phyloP scores from a whole-genome alignment of 306 rosid species.

The Amphicarpaea edgeworthii region DNA sequence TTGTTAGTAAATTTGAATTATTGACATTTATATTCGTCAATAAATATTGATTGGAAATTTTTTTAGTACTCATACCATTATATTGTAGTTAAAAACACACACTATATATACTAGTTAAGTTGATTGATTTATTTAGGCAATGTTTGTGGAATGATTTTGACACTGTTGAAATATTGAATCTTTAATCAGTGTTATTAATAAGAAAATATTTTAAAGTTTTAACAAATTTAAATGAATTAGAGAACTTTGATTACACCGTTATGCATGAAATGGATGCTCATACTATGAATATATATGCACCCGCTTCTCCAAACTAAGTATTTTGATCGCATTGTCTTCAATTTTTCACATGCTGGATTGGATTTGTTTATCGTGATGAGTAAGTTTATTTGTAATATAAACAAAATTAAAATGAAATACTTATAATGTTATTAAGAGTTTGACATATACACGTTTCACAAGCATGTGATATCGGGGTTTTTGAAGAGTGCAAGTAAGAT shows the following conservation, averaged over 20 bases:
- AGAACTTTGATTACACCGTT: constrained; percentile 39
- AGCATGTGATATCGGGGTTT: constrained; percentile 43
- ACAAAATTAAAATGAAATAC: background rate
- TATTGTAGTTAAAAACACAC: too few species aligned
- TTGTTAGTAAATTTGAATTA: too few species aligned
- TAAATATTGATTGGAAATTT: too few species aligned
- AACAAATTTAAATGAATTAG: background rate
- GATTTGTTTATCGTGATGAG: background rate
- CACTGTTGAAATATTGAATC: background rate
- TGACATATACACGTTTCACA: constrained; percentile 31
- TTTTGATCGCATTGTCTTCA: constrained; percentile 55
- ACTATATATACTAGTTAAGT: too few species aligned
- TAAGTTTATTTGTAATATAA: too few species aligned
- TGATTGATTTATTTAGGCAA: too few species aligned
- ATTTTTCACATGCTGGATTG: constrained; percentile 55
- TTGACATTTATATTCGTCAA: too few species aligned
- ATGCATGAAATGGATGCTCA: constrained; percentile 48
- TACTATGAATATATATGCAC: constrained; percentile 35
- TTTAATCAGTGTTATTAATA: background rate
- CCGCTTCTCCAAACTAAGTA: background rate
- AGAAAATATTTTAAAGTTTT: background rate
- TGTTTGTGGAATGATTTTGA: background rate
- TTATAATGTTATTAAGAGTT: background rate
- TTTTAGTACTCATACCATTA: too few species aligned
- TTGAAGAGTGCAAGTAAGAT: constrained; percentile 39